These are phyloP conservation scores for Tagetes erecta DNA, from an alignment of 129 eudicot genomes.

Conservation along the genomic window DNA sequence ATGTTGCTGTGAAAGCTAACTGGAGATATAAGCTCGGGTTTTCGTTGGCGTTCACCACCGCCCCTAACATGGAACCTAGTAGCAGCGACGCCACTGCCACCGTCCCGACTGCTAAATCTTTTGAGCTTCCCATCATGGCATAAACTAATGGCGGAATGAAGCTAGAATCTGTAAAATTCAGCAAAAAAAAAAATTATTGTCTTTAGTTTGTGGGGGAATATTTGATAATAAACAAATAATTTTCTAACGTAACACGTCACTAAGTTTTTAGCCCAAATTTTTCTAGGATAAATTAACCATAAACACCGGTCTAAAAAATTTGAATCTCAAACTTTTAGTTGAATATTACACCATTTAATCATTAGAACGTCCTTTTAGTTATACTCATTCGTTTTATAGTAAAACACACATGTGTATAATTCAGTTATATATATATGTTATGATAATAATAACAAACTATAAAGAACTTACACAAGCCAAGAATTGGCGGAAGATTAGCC, in stretches of 20 bases:
- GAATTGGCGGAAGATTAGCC: conserved; percentile 91
- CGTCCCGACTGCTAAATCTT: conserved; percentile 87
- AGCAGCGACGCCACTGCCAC: conserved; percentile 86
- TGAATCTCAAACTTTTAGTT: too few species aligned
- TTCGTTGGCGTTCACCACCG: conserved; percentile 53
- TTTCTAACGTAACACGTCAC: too few species aligned
- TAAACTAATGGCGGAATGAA: conserved; percentile 92
- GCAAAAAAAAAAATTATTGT: neutral
- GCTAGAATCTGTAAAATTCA: conserved; percentile 59
- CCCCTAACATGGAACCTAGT: conserved; percentile 68
- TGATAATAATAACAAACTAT: neutral
- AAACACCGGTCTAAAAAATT: too few species aligned
- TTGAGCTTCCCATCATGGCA: conserved; percentile 93
- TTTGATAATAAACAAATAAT: too few species aligned
- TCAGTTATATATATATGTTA: neutral
- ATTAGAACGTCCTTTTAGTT: too few species aligned
- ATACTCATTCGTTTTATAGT: too few species aligned
- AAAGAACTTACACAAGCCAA: conserved; percentile 76
- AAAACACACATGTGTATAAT: neutral
- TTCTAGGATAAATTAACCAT: too few species aligned
- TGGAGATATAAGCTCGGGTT: conserved; percentile 69
- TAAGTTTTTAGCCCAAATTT: too few species aligned
- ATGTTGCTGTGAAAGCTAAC: conserved; percentile 77
- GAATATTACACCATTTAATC: too few species aligned
- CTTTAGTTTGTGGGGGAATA: too few species aligned